Base-by-base conservation (phyloP, 2,329 filamentous ascomycete genomes). In the Paraconiothyrium brasiliense region DNA sequence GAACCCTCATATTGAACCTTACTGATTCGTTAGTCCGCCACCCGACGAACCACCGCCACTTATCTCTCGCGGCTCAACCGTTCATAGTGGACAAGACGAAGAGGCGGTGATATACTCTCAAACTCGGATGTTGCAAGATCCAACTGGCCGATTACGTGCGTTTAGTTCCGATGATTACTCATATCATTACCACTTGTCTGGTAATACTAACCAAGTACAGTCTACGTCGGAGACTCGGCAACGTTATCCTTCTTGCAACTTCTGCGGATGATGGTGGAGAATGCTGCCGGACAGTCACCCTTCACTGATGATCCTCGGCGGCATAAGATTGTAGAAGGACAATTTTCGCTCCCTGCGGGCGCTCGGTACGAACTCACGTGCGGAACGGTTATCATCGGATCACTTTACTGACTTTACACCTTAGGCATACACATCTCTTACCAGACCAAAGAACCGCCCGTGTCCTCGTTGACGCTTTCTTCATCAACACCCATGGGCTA, bases 201-300 rank as follows among this genome's bases (percentile, higher is more conserved):
- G 8, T 24, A 35, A 20, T 54, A 14, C 69, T 71, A 47, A 72
- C 61, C 61, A 44, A 55, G 1, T 9, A 22, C 4, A 86, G 85
- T 87, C 27, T 89, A 89, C 63, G 81, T 89, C 62, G 87, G 88
- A n/a, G 86, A 89, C 65, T 87, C 88, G 1, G 86, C 87, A 0
- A 86, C 86, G 0, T 77, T 89, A 6, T 87, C 87, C 0, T 89
- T 86, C 67, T 77, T 90, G 3, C 85, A 89, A 59, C 78, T 87
- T 48, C 83, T 90, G 20, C 85, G 87, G 10, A 85, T 86, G 77
- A 84, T 89, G 66, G 86, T 90, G 4, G 84, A 86, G 64, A 84
- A 78, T 9, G 81, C 82, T 34, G 81, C 80, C 20, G 87, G 87
- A 0, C 71, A 78, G 0, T 89, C 86, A 3, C 76, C 81, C 0